These are phyloP conservation scores for Solanum paucissectum DNA, from an alignment of 257 asterid species.

Conservation along the genomic window DNA sequence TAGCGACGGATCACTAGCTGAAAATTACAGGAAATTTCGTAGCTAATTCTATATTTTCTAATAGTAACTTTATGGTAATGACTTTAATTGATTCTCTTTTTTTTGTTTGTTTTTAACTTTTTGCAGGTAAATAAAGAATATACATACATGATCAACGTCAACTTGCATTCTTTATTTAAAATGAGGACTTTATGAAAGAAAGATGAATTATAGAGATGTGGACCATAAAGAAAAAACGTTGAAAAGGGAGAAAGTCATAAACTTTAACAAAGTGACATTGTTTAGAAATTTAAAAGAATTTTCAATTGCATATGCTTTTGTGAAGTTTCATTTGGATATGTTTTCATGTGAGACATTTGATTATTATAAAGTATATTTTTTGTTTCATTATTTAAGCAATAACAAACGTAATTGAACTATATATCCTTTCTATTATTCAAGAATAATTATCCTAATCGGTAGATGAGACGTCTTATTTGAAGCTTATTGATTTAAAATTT, in stretches of 20 bases:
- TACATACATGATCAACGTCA: slow-evolving; percentile 21
- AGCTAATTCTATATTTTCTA: no score
- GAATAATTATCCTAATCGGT: not conserved
- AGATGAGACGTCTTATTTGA: not conserved
- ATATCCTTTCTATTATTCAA: not conserved
- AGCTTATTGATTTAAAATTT: not conserved
- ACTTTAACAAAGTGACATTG: slow-evolving; percentile 4
- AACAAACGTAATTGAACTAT: not conserved
- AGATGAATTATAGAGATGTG: not conserved
- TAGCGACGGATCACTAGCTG: no score
- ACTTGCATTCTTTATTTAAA: slow-evolving; percentile 9
- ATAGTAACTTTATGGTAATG: not conserved
- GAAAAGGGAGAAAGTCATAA: slow-evolving; percentile 2
- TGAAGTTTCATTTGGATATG: not conserved
- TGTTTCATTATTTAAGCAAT: not conserved
- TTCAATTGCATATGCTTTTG: not conserved
- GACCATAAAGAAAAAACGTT: slow-evolving; percentile 2
- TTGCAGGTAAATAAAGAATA: slow-evolving; percentile 61
- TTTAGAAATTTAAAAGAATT: not conserved
- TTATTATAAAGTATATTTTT: not conserved
- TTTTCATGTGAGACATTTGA: not conserved
- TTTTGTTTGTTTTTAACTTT: slow-evolving; percentile 2
- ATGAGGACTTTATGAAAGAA: not conserved
- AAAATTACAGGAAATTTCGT: no score
- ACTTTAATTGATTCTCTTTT: not conserved